phyloP scores from a whole-genome alignment of 2,329 filamentous ascomycete species.

The Penicillium frequentans region DNA sequence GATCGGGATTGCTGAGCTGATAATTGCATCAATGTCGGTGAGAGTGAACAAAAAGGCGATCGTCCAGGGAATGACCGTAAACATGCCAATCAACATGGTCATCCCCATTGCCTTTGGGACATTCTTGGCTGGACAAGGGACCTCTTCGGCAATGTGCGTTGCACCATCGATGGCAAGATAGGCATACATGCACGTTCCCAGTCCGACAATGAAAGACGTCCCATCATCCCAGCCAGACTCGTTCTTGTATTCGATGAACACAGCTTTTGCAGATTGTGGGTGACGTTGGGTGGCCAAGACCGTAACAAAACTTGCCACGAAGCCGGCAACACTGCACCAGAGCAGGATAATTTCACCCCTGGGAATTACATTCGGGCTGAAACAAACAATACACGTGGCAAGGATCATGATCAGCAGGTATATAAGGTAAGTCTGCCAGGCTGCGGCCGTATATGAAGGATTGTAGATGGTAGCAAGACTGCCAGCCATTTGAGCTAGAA shows the following conservation, averaged over 20 bases:
- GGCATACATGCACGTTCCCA: constrained; percentile 28
- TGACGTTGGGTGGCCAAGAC: constrained; percentile 18
- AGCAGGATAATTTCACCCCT: constrained; percentile 18
- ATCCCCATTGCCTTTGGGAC: constrained; percentile 22
- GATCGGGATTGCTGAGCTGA: constrained; percentile 17
- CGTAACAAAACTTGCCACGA: constrained; percentile 28
- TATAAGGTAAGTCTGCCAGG: constrained; percentile 27
- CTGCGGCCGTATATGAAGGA: background rate
- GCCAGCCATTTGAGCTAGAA: background rate
- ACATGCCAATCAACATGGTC: constrained; percentile 20
- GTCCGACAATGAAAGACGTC: constrained; percentile 20
- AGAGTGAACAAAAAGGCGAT: constrained; percentile 22
- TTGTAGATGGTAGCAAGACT: background rate
- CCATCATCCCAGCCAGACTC: constrained; percentile 28
- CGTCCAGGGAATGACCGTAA: constrained; percentile 18
- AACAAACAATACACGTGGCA: constrained; percentile 11
- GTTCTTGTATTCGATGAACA: constrained; percentile 18
- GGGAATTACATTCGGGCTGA: constrained; percentile 6
- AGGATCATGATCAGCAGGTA: constrained; percentile 15
- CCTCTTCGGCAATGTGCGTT: constrained; percentile 26
- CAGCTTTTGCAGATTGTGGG: constrained; percentile 10
- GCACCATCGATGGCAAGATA: constrained; percentile 25
- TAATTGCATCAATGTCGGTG: constrained; percentile 17
- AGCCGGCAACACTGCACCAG: constrained; percentile 15
- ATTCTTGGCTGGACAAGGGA: constrained; percentile 17